Evolutionary conservation across 306 rosid species (phyloP).

Genomic region (Ormosia emarginata): DNA sequence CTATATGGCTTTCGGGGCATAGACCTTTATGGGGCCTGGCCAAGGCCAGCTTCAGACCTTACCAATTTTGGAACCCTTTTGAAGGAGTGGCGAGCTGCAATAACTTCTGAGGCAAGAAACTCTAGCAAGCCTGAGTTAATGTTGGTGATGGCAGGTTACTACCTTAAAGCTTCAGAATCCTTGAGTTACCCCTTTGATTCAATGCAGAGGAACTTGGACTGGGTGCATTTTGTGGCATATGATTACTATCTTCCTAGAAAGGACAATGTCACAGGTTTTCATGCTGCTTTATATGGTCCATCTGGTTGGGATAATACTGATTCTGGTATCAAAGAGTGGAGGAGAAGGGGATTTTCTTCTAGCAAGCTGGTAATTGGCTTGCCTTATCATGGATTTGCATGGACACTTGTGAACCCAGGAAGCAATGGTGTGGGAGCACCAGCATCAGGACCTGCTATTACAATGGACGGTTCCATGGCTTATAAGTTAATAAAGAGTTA

Average conservation of each 20-base stretch:
- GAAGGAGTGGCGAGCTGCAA: constrained; percentile 44
- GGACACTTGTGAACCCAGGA: constrained; percentile 34
- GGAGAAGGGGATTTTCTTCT: constrained; percentile 30
- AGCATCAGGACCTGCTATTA: constrained; percentile 37
- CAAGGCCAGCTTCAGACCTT: constrained; percentile 25
- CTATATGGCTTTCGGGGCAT: constrained; percentile 45
- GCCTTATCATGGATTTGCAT: constrained; percentile 54
- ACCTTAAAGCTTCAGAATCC: constrained; percentile 16
- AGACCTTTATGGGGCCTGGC: constrained; percentile 34
- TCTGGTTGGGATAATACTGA: constrained; percentile 25
- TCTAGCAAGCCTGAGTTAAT: constrained; percentile 22
- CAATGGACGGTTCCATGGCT: constrained; percentile 31
- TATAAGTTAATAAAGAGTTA: constrained; percentile 36
- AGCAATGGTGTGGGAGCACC: constrained; percentile 27
- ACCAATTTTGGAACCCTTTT: constrained; percentile 31
- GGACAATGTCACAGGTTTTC: constrained; percentile 30
- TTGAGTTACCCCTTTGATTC: constrained; percentile 37
- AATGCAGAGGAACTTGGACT: constrained; percentile 37
- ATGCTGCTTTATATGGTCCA: constrained; percentile 49
- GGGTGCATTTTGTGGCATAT: constrained; percentile 40
- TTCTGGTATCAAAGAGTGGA: constrained; percentile 47
- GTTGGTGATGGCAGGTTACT: constrained; percentile 42
- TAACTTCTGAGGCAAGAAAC: constrained; percentile 33
- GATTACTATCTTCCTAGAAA: constrained; percentile 27
- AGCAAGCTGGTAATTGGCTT: constrained; percentile 41